Conservation (phyloP, 2,329 filamentous ascomycete species). For the Claviceps digitariae region DNA sequence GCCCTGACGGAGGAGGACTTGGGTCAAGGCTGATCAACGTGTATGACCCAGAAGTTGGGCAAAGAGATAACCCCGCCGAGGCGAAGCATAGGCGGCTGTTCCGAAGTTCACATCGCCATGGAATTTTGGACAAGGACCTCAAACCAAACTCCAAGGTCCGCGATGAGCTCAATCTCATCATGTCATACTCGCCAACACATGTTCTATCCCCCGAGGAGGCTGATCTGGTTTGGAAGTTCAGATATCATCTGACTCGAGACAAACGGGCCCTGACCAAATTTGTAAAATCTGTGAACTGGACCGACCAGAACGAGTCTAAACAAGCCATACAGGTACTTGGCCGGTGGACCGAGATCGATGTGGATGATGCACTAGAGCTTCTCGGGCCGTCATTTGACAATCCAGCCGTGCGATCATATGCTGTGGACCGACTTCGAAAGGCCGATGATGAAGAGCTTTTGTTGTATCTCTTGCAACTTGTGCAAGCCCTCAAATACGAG, state of each 20-base stretch:
- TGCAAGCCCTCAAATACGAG: conserved; percentile 92
- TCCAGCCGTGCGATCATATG: conserved; percentile 75
- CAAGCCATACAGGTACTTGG: conserved; percentile 82
- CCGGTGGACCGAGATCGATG: conserved; percentile 93
- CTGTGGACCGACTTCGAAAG: conserved; percentile 81
- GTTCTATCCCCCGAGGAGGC: conserved; percentile 81
- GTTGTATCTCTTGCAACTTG: conserved; percentile 82
- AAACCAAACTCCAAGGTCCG: conserved; percentile 94
- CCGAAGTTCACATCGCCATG: conserved; percentile 76
- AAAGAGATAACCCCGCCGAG: conserved; percentile 84
- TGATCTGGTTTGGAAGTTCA: conserved; percentile 93
- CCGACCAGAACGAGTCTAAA: conserved; percentile 67
- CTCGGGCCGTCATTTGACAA: conserved; percentile 89
- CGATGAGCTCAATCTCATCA: conserved; percentile 82
- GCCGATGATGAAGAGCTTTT: conserved; percentile 85
- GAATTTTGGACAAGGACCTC: conserved; percentile 86
- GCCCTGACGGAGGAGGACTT: conserved; percentile 28
- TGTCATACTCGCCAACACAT: conserved; percentile 87
- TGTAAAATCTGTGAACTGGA: conserved; percentile 95
- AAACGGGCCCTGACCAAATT: conserved; percentile 93
- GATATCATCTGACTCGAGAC: conserved; percentile 84
- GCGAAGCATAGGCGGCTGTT: conserved; percentile 88
- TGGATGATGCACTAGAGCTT: conserved; percentile 90
- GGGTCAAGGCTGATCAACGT: conserved; percentile 61
- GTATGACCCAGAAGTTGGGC: conserved; percentile 86